These are phyloP conservation scores for Albatrellus ellisii DNA, from an alignment of 768 basidiomycete species.

Conservation along the genomic window DNA sequence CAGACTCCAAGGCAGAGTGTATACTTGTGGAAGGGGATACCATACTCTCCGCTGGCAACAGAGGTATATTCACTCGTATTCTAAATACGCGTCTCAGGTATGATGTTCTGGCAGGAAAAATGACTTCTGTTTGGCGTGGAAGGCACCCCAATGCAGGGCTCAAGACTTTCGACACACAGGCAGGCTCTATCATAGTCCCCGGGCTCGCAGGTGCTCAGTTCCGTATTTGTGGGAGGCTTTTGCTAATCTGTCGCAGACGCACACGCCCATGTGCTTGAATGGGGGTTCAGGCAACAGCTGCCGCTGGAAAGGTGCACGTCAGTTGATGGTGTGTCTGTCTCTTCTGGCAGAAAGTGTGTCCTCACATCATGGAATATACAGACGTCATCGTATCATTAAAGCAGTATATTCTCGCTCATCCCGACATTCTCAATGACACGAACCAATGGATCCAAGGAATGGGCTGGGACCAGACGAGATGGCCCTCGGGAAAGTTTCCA, in stretches of 20 bases:
- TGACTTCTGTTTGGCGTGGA: constrained; percentile 17
- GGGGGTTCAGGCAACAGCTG: constrained; percentile 60
- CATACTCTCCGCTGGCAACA: constrained; percentile 3
- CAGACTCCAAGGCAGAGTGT: constrained; percentile 3
- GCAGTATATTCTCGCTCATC: constrained; percentile 40
- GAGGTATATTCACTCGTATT: constrained; percentile 12
- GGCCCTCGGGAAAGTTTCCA: constrained; percentile 46
- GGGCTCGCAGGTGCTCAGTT: constrained; percentile 48
- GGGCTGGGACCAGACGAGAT: constrained; percentile 92
- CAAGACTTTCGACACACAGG: constrained; percentile 12
- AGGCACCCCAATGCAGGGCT: constrained; percentile 17
- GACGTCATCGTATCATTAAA: constrained; percentile 55
- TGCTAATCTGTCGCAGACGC: constrained; percentile 34
- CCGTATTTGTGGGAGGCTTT: neutral
- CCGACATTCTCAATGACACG: constrained; percentile 38
- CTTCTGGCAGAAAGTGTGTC: no score
- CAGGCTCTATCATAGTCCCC: constrained; percentile 45
- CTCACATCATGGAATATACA: constrained; percentile 18
- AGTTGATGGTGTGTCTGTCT: constrained; percentile 33
- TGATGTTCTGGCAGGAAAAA: constrained; percentile 1
- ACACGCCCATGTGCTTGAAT: constrained; percentile 66
- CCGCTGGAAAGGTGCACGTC: constrained; percentile 46
- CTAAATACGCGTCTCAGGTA: neutral
- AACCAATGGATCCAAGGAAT: constrained; percentile 69
- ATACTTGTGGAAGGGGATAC: constrained; percentile 6